Percentiles rank a stretch among this genome's conserved stretches.
Conservation (phyloP, 352 stramenopile genomes). For the Globisporangium nodosum region DNA sequence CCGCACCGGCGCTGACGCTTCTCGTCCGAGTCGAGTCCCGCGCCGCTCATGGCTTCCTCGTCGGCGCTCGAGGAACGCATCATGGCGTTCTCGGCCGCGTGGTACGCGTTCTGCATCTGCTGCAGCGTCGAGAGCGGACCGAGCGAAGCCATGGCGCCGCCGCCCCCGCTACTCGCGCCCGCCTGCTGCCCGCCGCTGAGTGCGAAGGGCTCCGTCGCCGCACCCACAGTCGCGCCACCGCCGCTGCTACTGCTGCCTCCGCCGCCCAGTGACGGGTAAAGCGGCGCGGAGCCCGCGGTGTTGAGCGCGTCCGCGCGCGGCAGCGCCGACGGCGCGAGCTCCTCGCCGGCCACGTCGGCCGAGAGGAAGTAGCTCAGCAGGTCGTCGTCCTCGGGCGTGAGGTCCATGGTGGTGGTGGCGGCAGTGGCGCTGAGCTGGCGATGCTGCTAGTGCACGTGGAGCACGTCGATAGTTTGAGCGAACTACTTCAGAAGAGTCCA, state of each 20-base stretch:
- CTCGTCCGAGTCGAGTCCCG: conserved; percentile 56
- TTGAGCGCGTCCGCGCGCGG: conserved; percentile 17
- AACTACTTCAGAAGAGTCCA: too few relatives aligned
- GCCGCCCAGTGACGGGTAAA: conserved; percentile 3
- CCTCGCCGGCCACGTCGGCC: conserved; percentile 58
- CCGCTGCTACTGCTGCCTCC: neutral
- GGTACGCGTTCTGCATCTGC: conserved; percentile 40
- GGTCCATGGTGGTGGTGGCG: conserved; percentile 38
- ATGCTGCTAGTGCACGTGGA: neutral
- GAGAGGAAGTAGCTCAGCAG: conserved; percentile 86
- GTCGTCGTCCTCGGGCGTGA: conserved; percentile 83
- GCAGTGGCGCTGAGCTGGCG: neutral
- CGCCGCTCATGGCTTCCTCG: conserved; percentile 36
- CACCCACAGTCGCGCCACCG: neutral
- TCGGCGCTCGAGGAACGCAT: conserved; percentile 45
- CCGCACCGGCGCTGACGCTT: conserved; percentile 64
- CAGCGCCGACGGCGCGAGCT: conserved; percentile 28
- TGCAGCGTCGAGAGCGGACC: conserved; percentile 31
- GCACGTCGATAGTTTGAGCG: too few relatives aligned
- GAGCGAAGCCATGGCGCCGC: conserved; percentile 7
- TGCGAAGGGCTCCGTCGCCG: conserved; percentile 26
- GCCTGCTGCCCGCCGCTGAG: conserved; percentile 19
- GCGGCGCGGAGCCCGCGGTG: conserved; percentile 1
- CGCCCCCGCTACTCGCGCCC: conserved; percentile 5
- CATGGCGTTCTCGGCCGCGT: conserved; percentile 49